Conservation (phyloP, 257 asterid species). For the Vinca minor region DNA sequence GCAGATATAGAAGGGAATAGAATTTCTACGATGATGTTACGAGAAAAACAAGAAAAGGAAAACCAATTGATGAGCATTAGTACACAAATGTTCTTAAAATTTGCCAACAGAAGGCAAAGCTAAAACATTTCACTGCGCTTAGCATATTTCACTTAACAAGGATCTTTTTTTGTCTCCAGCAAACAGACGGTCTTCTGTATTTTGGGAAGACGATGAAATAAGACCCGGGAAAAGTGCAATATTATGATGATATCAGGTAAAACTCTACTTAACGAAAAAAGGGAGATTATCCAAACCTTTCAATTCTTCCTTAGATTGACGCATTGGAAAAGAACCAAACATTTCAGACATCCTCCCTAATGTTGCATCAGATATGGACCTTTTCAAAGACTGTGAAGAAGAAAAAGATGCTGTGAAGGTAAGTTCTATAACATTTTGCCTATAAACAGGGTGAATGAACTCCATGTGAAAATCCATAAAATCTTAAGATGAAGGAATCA, state of each 20-base stretch:
- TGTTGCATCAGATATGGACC: slow-evolving; percentile 72
- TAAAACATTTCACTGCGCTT: not conserved
- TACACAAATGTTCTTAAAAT: not conserved
- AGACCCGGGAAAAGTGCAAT: not conserved
- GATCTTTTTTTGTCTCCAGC: not conserved
- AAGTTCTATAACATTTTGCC: not conserved
- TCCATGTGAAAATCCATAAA: not conserved
- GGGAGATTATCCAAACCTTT: slow-evolving; percentile 32
- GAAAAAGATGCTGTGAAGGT: slow-evolving; percentile 12
- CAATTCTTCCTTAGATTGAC: slow-evolving; percentile 47
- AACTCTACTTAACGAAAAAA: not conserved
- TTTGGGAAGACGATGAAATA: not conserved
- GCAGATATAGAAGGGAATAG: not conserved
- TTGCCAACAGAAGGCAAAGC: not conserved
- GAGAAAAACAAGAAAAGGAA: not conserved
- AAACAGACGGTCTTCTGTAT: not conserved
- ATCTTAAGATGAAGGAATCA: not conserved
- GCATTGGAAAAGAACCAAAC: slow-evolving; percentile 53
- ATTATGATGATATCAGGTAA: not conserved
- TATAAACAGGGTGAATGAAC: not conserved
- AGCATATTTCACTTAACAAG: not conserved
- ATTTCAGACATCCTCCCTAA: slow-evolving; percentile 50
- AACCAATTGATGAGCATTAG: not conserved
- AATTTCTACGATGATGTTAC: not conserved
- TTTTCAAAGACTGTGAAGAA: slow-evolving; percentile 46